Evolutionary conservation across 805 yeast genomes (phyloP), one percentile per base, ranked within the genome.

Genomic region (Kregervanrija delftensis): DNA sequence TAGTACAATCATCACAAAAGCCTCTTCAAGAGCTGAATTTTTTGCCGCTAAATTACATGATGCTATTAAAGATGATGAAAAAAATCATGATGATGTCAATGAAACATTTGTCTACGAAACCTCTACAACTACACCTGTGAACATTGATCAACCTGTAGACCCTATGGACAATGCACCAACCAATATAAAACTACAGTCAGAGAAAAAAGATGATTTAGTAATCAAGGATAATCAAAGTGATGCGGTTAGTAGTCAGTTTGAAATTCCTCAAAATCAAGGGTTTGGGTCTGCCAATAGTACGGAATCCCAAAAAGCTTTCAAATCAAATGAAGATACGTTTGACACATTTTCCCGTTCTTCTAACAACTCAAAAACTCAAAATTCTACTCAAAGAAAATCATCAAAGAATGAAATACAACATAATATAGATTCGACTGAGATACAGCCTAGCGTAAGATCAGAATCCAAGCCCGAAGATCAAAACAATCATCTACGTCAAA

Each of bases 21-120:
- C 65, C 5, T 76, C 87, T 3, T 80, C 95, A 8, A 76, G 89
- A 57, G 93, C 96, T 0, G 98, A 90, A 58, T 79, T 88, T 48
- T 93, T 93, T 63, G 98, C 97, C 9, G 97, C 98, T 0, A 86
- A 84, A 54, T 71, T 93, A 49, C 98, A 96, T 8, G 83, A 88
- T 45, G 98, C 98, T 1, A 95, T 91, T 4, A 95, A 85, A 50
- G 96, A 88, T 54, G 90, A 79, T 37, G 87, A 85, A 49, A 79
- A 85, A 35, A 56, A 56, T 32, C 52, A 54, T 13, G 82, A 90
- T 32, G 97, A 90, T 60, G 80, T 89, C 22, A 96, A 90, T 54
- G 99, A 93, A 61, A 88, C 96, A 1, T 91, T 93, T 71, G 96
- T 91, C n/a, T 91, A 91, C 61, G 97, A 90, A 56, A 77, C 69